Evolutionary conservation across 75 land plant genomes (phyloP), one percentile per base, ranked within the genome.

Genomic region (Pseudotsuga menziesii): DNA sequence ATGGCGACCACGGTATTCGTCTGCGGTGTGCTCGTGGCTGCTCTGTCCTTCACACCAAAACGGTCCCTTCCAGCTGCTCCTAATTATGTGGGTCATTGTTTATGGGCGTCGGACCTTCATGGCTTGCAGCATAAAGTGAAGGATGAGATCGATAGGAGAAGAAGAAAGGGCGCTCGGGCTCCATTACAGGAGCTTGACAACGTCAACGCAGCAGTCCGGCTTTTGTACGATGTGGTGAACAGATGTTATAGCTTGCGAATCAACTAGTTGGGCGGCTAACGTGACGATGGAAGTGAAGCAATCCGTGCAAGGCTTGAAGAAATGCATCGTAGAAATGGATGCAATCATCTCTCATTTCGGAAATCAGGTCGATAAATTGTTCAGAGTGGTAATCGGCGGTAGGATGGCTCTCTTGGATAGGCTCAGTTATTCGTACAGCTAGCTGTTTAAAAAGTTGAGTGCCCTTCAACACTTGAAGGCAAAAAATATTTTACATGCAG

Each of bases 61-160:
- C 69, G 82, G 3, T 32, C 67, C 1, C 58, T 79, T 19, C 7
- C 82, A 16, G 56, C 61, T 19, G 29, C 76, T 6, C 41, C 35
- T 56, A n/a, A n/a, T n/a, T 35, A 39, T 2, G 52, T 48, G 7
- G 52, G 63, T 11, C 27, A 23, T 41, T 36, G 22, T 26, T 41
- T 20, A 26, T 79, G 82, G 84, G 61, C 73, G 2, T 74, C 15
- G 1, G 32, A 60, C 8, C 56, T 82, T 27, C 39, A 59, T 4
- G 22, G 56, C 25, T n/a, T 82, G 57, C 82, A 82, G 48, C 58
- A 36, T 57, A 80, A 57, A 41, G 84, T 80, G 26, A 82, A 79
- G 77, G 84, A 82, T 17, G 83, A 82, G 22, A 64, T 80, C 2
- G 82, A 82, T 52, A 82, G 62, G 71, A 56, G 76, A 23, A 52